phyloP scores from a whole-genome alignment of 495 filamentous ascomycete species.

The Neurospora sp. region DNA sequence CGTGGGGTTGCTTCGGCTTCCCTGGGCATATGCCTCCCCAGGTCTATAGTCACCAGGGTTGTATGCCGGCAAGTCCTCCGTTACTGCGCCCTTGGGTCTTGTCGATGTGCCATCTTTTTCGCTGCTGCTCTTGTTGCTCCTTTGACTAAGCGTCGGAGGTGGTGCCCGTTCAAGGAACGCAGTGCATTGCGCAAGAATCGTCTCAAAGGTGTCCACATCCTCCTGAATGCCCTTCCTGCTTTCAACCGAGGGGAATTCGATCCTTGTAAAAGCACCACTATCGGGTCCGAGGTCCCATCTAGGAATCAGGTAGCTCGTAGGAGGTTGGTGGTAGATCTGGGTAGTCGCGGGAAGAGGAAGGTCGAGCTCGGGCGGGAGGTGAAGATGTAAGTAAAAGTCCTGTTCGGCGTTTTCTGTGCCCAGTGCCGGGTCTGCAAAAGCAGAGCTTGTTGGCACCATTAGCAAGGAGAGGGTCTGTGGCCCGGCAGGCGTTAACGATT shows the following conservation, averaged over 20 bases:
- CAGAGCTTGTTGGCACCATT: constrained; percentile 82
- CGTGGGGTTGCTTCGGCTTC: constrained; percentile 37
- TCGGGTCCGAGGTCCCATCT: constrained; percentile 86
- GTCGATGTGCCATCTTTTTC: constrained; percentile 44
- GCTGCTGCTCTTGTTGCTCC: background rate
- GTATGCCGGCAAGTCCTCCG: constrained; percentile 47
- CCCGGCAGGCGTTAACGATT: constrained; percentile 69
- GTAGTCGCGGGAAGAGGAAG: constrained; percentile 84
- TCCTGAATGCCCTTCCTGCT: constrained; percentile 66
- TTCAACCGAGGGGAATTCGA: constrained; percentile 74
- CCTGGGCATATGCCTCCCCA: constrained; percentile 62
- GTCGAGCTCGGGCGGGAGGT: constrained; percentile 88
- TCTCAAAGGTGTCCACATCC: constrained; percentile 93
- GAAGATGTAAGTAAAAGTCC: constrained; percentile 91
- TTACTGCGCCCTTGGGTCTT: constrained; percentile 30
- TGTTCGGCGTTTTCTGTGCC: constrained; percentile 58
- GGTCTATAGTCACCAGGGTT: constrained; percentile 72
- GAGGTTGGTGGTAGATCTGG: constrained; percentile 90
- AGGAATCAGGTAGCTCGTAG: constrained; percentile 80
- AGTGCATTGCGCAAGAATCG: constrained; percentile 89
- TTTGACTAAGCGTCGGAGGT: constrained; percentile 32
- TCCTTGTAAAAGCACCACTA: constrained; percentile 77
- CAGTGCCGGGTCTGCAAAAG: constrained; percentile 52
- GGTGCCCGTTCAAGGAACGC: constrained; percentile 77
- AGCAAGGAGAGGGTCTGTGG: constrained; percentile 81